These are phyloP conservation scores for Boletus patriciae DNA, from an alignment of 768 basidiomycete genomes.

Conservation along the genomic window DNA sequence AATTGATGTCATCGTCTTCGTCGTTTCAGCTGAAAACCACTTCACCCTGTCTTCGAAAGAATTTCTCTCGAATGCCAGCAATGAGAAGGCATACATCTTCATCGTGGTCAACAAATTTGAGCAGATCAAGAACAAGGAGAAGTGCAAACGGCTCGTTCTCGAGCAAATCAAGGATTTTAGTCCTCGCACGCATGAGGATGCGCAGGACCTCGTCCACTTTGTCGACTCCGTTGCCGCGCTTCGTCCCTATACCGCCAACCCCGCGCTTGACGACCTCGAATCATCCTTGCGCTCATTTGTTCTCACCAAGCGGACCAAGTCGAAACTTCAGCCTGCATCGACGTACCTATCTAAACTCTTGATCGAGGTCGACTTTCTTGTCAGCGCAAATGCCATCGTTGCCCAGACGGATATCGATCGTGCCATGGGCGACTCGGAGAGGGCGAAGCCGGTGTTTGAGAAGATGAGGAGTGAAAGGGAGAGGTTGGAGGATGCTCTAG, in stretches of 20 bases:
- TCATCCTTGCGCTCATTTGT: conserved; percentile 91
- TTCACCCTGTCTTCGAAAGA: conserved; percentile 95
- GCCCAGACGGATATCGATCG: conserved; percentile 74
- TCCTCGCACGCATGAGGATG: conserved; percentile 89
- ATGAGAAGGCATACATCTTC: conserved; percentile 97
- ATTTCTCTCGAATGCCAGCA: conserved; percentile 88
- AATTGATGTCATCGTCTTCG: conserved; percentile 98
- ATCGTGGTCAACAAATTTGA: conserved; percentile 99
- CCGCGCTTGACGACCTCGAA: conserved; percentile 86
- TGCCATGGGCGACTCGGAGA: conserved; percentile 67
- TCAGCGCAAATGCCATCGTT: conserved; percentile 82
- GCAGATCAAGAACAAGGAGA: conserved; percentile 92
- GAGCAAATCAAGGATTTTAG: conserved; percentile 94
- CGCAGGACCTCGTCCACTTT: conserved; percentile 94
- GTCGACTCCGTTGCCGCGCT: conserved; percentile 86
- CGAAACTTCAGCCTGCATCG: conserved; percentile 90
- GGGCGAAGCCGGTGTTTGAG: conserved; percentile 79
- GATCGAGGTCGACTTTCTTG: conserved; percentile 84
- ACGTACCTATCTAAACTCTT: conserved; percentile 92
- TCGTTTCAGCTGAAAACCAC: conserved; percentile 97
- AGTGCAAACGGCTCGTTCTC: conserved; percentile 82
- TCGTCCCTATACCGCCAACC: conserved; percentile 61
- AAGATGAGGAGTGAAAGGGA: conserved; percentile 79
- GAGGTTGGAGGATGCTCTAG: conserved; percentile 74
- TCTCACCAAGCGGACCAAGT: conserved; percentile 92